A percentile compares a stretch with the other conserved stretches of the same genome.
Conservation (phyloP, 2,329 filamentous ascomycete species). For the Penicillium sp. region DNA sequence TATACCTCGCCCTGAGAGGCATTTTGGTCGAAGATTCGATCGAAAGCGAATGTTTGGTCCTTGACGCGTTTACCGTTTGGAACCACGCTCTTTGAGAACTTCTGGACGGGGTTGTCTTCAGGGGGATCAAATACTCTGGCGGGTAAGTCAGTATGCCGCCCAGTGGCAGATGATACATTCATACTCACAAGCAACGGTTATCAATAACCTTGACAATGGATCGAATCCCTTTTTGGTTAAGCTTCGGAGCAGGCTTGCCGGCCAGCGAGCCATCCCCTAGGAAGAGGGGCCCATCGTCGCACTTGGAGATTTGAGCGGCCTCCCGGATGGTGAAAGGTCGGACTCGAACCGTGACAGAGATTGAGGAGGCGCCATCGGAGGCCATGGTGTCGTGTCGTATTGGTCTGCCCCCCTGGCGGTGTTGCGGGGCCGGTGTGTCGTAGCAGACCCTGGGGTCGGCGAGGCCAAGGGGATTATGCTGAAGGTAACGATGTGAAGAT, state of each 20-base stretch:
- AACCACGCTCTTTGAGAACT: slow-evolving; percentile 78
- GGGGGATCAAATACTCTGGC: slow-evolving; percentile 91
- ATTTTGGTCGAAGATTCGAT: slow-evolving; percentile 95
- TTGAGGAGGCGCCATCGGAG: slow-evolving; percentile 48
- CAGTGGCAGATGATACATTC: not conserved
- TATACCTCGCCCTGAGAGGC: slow-evolving; percentile 90
- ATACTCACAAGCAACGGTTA: slow-evolving; percentile 84
- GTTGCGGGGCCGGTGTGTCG: slow-evolving; percentile 22
- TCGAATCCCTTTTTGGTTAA: slow-evolving; percentile 80
- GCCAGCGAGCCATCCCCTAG: slow-evolving; percentile 96
- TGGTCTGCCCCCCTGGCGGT: slow-evolving; percentile 17
- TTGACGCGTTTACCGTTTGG: slow-evolving; percentile 88
- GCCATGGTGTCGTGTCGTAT: slow-evolving; percentile 35
- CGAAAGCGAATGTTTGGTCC: slow-evolving; percentile 96
- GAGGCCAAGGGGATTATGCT: slow-evolving; percentile 18
- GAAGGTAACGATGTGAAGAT: slow-evolving; percentile 15
- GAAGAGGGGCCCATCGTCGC: slow-evolving; percentile 84
- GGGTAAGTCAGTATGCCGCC: slow-evolving; percentile 14
- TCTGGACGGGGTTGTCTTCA: slow-evolving; percentile 87
- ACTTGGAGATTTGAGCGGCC: slow-evolving; percentile 77
- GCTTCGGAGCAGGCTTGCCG: slow-evolving; percentile 77
- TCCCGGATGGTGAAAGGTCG: slow-evolving; percentile 78
- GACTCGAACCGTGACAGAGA: slow-evolving; percentile 57
- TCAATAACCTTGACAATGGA: slow-evolving; percentile 95
- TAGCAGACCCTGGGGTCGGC: slow-evolving; percentile 17